Evolutionary conservation across 768 basidiomycete species (phyloP), one percentile per base, ranked within the genome.

Genomic region (Auricularia sp.): DNA sequence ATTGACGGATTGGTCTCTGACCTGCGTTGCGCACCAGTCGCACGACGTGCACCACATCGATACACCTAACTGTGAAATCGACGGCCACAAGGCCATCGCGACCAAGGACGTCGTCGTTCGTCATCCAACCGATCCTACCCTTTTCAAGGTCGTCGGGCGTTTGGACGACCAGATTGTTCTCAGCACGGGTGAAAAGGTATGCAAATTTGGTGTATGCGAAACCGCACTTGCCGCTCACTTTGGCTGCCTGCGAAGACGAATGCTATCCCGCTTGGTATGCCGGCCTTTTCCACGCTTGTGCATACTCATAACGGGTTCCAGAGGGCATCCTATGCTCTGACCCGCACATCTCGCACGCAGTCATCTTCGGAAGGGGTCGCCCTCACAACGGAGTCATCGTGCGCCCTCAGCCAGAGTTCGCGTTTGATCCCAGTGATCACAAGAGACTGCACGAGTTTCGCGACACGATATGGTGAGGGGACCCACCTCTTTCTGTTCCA

Each of bases 161-260:
- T 72, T 74, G 3, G 78, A 80, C 63, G 77, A 80, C 61, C 72
- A 80, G 23, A 65, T 80, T 10, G 77, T 80, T 42, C 73, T 80
- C 14, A 74, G 75, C 6, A 80, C 75, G 0, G 79, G 79, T 10
- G 79, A 80, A 66, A 80, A 80, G 67, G 71, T 79, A 18, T 71
- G 73, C 1, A 77, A 78, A 11, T 44, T 11, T 44, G 10, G 11
- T 10, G 18, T 11, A 44, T 18, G 18, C 43, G 3, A 44, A 44
- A 11, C 10, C 43, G 18, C 11, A 29, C 29, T 29, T 29, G 29
- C 29, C 29, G 29, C 29, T 29, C 29, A 29, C 29, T 29, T 29
- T 29, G 29, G 29, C 29, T 29, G 29, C 39, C 39, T 42, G 12
- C 39, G 39, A 8, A 51, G 47, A 51, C 47, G 16, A 51, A 51